phyloP scores from a whole-genome alignment of 495 filamentous ascomycete genomes.

The Penicillium turbatum region DNA sequence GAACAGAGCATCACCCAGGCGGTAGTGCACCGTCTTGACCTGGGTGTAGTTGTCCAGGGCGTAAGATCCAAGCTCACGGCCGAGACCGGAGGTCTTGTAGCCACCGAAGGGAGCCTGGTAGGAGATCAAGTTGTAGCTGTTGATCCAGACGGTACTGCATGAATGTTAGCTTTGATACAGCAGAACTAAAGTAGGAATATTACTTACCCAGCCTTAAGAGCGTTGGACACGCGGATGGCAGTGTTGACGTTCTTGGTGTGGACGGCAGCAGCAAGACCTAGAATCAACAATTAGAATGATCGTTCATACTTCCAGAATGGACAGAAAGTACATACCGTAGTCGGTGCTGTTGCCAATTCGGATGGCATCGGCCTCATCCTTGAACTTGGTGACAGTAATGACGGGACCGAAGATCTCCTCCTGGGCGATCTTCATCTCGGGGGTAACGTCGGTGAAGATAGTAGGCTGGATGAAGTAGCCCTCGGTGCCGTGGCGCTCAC shows the following conservation, averaged over 20 bases:
- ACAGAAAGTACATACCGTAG: conserved; percentile 49
- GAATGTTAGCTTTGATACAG: conserved; percentile 9
- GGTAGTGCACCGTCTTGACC: conserved; percentile 62
- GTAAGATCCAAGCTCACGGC: conserved; percentile 90
- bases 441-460: conserved; percentile 84
- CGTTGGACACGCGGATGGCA: conserved; percentile 81
- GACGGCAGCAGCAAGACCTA: conserved; percentile 80
- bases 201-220: conserved; percentile 64
- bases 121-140: conserved; percentile 83
- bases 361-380: conserved; percentile 80
- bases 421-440: conserved; percentile 96
- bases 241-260: conserved; percentile 95
- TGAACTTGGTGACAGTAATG: conserved; percentile 90
- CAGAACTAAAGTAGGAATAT: not conserved
- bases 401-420: conserved; percentile 99
- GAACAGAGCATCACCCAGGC: conserved; percentile 61
- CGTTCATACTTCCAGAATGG: not conserved
- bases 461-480: conserved; percentile 99
- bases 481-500: conserved; percentile 80
- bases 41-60: conserved; percentile 92
- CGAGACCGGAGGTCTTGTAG: conserved; percentile 90
- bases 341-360: conserved; percentile 72
- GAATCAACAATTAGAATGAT: conserved; percentile 4
- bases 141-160: conserved; percentile 82
- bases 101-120: conserved; percentile 85